Conservation (phyloP, 2,329 filamentous ascomycete species). For the Macrophomina tecta region DNA sequence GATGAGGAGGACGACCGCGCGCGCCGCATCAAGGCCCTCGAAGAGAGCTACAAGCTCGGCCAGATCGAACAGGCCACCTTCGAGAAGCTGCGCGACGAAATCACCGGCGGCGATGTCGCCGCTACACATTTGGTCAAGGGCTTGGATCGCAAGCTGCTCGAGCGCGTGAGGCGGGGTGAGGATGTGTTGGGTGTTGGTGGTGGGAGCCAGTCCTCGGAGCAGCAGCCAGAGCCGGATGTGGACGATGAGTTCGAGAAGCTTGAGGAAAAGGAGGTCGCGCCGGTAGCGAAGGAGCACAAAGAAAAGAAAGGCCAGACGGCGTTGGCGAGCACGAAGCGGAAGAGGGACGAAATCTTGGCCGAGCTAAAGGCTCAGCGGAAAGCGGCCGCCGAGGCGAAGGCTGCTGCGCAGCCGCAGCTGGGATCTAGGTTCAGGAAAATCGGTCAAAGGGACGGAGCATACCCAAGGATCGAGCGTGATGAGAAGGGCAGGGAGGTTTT, state of each 20-base stretch:
- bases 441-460: slow-evolving; percentile 53
- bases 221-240: slow-evolving; percentile 42
- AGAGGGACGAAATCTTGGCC: slow-evolving; percentile 64
- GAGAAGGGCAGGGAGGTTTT: slow-evolving; percentile 63
- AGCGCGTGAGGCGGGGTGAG: slow-evolving; percentile 72
- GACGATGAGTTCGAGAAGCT: slow-evolving; percentile 59
- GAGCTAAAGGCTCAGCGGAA: slow-evolving; percentile 63
- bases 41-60: slow-evolving; percentile 80
- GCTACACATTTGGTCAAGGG: slow-evolving; percentile 92
- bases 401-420: slow-evolving; percentile 55
- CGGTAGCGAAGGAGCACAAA: slow-evolving; percentile 65
- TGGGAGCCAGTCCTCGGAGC: slow-evolving; percentile 44
- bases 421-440: slow-evolving; percentile 63
- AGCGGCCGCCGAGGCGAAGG: slow-evolving; percentile 51
- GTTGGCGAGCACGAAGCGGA: slow-evolving; percentile 57
- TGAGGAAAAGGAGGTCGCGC: slow-evolving; percentile 71
- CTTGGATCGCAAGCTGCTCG: slow-evolving; percentile 80
- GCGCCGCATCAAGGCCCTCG: slow-evolving; percentile 75
- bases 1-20: slow-evolving; percentile 64
- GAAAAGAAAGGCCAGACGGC: slow-evolving; percentile 62
- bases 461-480: slow-evolving; percentile 62
- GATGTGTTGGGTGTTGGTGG: slow-evolving; percentile 50
- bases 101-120: slow-evolving; percentile 78
- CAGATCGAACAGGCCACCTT: slow-evolving; percentile 84
- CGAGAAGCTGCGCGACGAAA: slow-evolving; percentile 74